phyloP scores from a whole-genome alignment of 768 basidiomycete species.

The Lepiota subincarnata region DNA sequence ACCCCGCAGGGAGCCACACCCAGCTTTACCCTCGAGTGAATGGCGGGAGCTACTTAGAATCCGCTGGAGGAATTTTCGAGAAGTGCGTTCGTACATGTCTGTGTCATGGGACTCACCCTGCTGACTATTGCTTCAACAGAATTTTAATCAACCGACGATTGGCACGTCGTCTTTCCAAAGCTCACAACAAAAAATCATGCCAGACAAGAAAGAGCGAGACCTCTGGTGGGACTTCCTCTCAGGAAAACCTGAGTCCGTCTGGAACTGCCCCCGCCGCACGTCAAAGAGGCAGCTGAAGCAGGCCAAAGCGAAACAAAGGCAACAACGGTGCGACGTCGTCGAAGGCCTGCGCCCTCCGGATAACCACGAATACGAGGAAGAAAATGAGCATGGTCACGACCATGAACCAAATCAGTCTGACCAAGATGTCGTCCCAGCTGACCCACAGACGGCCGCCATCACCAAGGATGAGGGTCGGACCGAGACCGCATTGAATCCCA shows the following conservation, averaged over 20 bases:
- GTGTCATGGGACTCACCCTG: neutral
- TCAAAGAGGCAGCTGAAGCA: slow-evolving; percentile 25
- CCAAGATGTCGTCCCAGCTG: neutral
- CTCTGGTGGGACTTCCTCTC: slow-evolving; percentile 77
- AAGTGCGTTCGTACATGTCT: slow-evolving; percentile 33
- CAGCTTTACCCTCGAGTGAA: slow-evolving; percentile 55
- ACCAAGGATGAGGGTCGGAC: slow-evolving; percentile 40
- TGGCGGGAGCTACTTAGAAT: slow-evolving; percentile 60
- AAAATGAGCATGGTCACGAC: slow-evolving; percentile 20
- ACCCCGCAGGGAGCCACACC: slow-evolving; percentile 21
- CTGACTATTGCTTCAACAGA: slow-evolving; percentile 37
- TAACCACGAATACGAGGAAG: too few species aligned
- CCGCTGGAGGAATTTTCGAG: slow-evolving; percentile 63
- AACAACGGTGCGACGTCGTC: slow-evolving; percentile 14
- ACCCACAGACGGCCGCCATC: slow-evolving; percentile 3
- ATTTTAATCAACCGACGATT: slow-evolving; percentile 59
- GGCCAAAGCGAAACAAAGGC: slow-evolving; percentile 17
- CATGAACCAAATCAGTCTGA: slow-evolving; percentile 12
- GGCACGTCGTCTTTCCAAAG: slow-evolving; percentile 33
- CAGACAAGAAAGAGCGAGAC: slow-evolving; percentile 69
- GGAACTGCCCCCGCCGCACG: slow-evolving; percentile 50
- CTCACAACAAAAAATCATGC: slow-evolving; percentile 39
- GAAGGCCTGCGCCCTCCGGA: slow-evolving; percentile 14
- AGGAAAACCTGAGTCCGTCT: slow-evolving; percentile 63
- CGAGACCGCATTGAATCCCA: slow-evolving; percentile 29